Conservation (phyloP, 768 basidiomycete genomes). For the Candolleomyces aberdarensis region DNA sequence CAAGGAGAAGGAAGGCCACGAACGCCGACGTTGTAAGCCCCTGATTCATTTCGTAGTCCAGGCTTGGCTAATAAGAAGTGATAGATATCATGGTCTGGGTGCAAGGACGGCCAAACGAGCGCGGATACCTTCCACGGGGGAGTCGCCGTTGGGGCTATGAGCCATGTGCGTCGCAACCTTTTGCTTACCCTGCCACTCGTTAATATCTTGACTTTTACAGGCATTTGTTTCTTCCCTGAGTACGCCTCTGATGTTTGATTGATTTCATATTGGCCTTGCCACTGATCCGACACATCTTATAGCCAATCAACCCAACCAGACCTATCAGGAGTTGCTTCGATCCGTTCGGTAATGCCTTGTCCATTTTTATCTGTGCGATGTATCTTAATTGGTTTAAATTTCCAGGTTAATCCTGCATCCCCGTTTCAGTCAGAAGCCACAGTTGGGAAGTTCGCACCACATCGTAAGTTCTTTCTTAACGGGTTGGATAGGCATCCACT, state of each 20-base stretch:
- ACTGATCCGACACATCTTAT: slow-evolving; percentile 1
- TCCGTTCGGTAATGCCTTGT: slow-evolving; percentile 44
- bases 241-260: slow-evolving; percentile 17
- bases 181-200: background rate
- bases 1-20: slow-evolving; percentile 44
- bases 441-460: slow-evolving; percentile 69
- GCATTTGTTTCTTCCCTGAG: slow-evolving; percentile 58
- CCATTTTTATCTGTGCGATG: background rate
- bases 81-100: slow-evolving; percentile 71
- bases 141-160: slow-evolving; percentile 76
- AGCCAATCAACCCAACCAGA: slow-evolving; percentile 53
- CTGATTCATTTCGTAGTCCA: background rate
- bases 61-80: background rate
- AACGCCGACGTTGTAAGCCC: slow-evolving; percentile 64
- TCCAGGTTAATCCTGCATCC: slow-evolving; percentile 51
- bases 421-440: slow-evolving; percentile 67
- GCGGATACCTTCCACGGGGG: slow-evolving; percentile 66
- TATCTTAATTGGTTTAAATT: background rate
- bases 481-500: background rate
- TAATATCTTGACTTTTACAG: slow-evolving; percentile 28
- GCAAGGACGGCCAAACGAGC: slow-evolving; percentile 69
- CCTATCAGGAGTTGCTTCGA: slow-evolving; percentile 60
- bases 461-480: slow-evolving; percentile 39
- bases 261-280: background rate
- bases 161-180: slow-evolving; percentile 50